phyloP scores from a whole-genome alignment of 257 asterid genomes.

The Buddleja alternifolia region DNA sequence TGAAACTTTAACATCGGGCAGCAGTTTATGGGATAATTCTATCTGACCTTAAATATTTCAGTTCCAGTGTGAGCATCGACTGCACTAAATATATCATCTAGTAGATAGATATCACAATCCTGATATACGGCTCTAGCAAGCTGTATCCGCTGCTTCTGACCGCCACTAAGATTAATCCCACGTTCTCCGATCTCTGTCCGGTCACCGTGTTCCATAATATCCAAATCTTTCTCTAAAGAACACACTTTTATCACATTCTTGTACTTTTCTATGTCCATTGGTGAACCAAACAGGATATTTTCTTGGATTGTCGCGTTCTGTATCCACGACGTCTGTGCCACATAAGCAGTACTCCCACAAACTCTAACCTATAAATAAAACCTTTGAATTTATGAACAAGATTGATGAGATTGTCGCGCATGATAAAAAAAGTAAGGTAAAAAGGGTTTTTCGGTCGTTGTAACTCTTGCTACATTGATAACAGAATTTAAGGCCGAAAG shows the following conservation, averaged over 20 bases:
- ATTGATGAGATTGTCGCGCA: background rate
- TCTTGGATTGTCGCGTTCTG: constrained; percentile 72
- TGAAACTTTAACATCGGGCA: too few relatives aligned
- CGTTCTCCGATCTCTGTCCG: constrained; percentile 81
- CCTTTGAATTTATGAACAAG: background rate
- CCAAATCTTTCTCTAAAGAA: constrained; percentile 68
- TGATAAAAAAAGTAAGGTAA: too few relatives aligned
- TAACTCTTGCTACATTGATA: too few relatives aligned
- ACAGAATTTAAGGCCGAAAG: background rate
- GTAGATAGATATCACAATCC: constrained; percentile 67
- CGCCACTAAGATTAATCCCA: constrained; percentile 82
- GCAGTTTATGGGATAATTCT: background rate
- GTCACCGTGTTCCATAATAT: constrained; percentile 65
- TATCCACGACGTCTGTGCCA: constrained; percentile 78
- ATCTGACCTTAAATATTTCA: constrained; percentile 62
- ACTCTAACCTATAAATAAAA: constrained; percentile 54
- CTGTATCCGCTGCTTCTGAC: constrained; percentile 82
- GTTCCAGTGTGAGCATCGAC: constrained; percentile 95
- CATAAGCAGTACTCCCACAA: constrained; percentile 76
- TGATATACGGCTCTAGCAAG: constrained; percentile 87
- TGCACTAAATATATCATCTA: constrained; percentile 83
- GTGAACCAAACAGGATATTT: constrained; percentile 70
- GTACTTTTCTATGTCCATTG: constrained; percentile 56
- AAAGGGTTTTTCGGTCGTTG: too few relatives aligned
- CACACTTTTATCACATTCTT: constrained; percentile 53